Conservation (phyloP, 208 protist genomes). For the Crithidia sp. region DNA sequence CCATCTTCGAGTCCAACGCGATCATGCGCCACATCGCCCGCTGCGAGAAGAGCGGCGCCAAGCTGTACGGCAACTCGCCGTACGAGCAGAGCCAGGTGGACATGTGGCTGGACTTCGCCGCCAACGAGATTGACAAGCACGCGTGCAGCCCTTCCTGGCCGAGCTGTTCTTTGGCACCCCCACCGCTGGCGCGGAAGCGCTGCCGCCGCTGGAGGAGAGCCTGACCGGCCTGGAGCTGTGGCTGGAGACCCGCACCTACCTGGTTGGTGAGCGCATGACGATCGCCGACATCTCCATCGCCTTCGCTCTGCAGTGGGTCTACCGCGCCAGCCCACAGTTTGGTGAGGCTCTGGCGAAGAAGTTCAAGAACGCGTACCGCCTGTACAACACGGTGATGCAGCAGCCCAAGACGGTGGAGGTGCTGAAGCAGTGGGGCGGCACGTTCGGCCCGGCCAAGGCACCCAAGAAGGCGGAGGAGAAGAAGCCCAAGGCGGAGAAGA, state of each 20-base stretch:
- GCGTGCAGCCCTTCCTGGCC: slow-evolving; percentile 37
- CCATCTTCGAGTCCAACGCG: slow-evolving; percentile 88
- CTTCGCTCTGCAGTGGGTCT: slow-evolving; percentile 64
- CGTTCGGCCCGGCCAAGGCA: slow-evolving; percentile 43
- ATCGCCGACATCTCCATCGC: slow-evolving; percentile 79
- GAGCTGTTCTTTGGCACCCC: slow-evolving; percentile 34
- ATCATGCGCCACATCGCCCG: slow-evolving; percentile 85
- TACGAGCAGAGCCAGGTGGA: slow-evolving; percentile 84
- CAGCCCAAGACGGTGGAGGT: slow-evolving; percentile 73
- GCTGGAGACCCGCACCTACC: slow-evolving; percentile 84
- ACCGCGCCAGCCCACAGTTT: slow-evolving; percentile 45
- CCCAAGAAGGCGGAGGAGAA: slow-evolving; percentile 48
- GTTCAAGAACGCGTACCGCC: slow-evolving; percentile 62
- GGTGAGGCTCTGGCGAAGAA: slow-evolving; percentile 64
- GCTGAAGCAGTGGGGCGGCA: slow-evolving; percentile 53
- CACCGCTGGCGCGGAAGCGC: slow-evolving; percentile 27
- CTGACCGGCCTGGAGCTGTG: slow-evolving; percentile 66
- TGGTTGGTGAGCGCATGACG: slow-evolving; percentile 85
- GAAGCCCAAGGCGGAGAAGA: slow-evolving; percentile 40
- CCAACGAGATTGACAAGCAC: slow-evolving; percentile 64
- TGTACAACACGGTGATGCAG: slow-evolving; percentile 85
- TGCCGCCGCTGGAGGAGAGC: slow-evolving; percentile 44
- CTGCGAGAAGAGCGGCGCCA: slow-evolving; percentile 50
- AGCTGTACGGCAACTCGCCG: slow-evolving; percentile 76
- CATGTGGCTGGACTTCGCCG: slow-evolving; percentile 89